Evolutionary conservation across 1,284 basidiomycete genomes (phyloP).

Genomic region (Porodaedalea pini): DNA sequence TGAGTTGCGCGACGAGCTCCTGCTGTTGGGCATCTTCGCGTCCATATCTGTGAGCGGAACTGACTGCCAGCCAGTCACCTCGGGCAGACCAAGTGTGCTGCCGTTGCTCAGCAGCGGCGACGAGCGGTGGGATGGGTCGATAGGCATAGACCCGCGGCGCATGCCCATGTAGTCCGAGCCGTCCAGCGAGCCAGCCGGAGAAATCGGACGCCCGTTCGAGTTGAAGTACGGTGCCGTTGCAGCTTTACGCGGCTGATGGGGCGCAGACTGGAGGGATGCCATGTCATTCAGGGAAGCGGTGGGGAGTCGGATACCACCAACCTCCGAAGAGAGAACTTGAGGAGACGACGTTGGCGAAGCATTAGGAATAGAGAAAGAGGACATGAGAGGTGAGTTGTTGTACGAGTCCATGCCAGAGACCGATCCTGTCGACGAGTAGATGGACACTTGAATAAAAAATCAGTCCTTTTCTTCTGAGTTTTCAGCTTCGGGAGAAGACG

Average conservation of each 20-base stretch:
- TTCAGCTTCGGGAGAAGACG: slow-evolving; percentile 30
- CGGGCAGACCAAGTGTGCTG: slow-evolving; percentile 29
- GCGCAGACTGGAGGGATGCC: slow-evolving; percentile 40
- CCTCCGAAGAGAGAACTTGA: slow-evolving; percentile 40
- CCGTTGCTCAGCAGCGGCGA: slow-evolving; percentile 16
- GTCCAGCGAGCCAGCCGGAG: slow-evolving; percentile 1
- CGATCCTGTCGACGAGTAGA: slow-evolving; percentile 47
- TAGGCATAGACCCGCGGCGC: slow-evolving; percentile 28
- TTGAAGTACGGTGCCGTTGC: slow-evolving; percentile 37
- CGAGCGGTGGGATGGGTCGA: slow-evolving; percentile 11
- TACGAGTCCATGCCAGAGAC: slow-evolving; percentile 60
- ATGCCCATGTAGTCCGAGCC: slow-evolving; percentile 12
- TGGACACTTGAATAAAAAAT: slow-evolving; percentile 45
- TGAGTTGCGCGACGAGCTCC: slow-evolving; percentile 25
- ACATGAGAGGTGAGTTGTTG: slow-evolving; percentile 49
- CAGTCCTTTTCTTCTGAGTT: neutral
- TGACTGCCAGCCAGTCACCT: slow-evolving; percentile 41
- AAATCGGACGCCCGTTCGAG: slow-evolving; percentile 25
- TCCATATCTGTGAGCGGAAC: slow-evolving; percentile 33
- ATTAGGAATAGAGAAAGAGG: slow-evolving; percentile 53
- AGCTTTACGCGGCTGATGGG: slow-evolving; percentile 40
- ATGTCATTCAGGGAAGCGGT: slow-evolving; percentile 65
- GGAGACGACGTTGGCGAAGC: slow-evolving; percentile 55
- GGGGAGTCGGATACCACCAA: slow-evolving; percentile 63
- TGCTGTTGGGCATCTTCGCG: slow-evolving; percentile 20